These are phyloP conservation scores for Coemansia sp. DNA, from an alignment of 192 early-diverging fungal genomes.

Conservation along the genomic window DNA sequence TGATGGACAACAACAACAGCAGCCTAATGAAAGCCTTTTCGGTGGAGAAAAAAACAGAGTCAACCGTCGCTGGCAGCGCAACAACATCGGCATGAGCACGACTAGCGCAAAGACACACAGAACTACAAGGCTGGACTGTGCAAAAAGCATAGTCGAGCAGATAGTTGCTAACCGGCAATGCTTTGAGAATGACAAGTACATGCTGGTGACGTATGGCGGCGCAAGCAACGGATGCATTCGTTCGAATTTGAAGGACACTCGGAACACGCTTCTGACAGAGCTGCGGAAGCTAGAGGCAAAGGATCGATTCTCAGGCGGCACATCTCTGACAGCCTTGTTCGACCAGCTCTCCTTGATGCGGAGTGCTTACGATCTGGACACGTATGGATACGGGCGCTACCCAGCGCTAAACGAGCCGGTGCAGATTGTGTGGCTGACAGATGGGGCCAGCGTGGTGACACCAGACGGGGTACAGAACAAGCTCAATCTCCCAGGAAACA, in stretches of 20 bases:
- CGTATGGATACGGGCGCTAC: conserved; percentile 70
- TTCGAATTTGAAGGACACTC: conserved; percentile 56
- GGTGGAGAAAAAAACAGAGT: conserved; percentile 24
- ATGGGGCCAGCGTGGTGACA: conserved; percentile 63
- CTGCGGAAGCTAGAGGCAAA: conserved; percentile 63
- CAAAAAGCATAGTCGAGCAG: conserved; percentile 76
- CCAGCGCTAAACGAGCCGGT: conserved; percentile 63
- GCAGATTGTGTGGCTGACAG: conserved; percentile 79
- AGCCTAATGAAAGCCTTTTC: conserved; percentile 39
- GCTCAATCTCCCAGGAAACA: conserved; percentile 65
- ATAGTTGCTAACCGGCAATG: conserved; percentile 58
- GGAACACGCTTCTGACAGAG: conserved; percentile 57
- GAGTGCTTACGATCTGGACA: conserved; percentile 62
- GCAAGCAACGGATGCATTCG: conserved; percentile 27
- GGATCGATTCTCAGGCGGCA: conserved; percentile 69
- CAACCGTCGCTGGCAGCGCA: conserved; percentile 53
- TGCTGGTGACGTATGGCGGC: conserved; percentile 72
- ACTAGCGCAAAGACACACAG: conserved; percentile 6
- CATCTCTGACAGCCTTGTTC: conserved; percentile 65
- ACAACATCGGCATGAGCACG: conserved; percentile 6
- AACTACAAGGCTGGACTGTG: conserved; percentile 62
- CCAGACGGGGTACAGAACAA: conserved; percentile 52
- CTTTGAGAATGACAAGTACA: conserved; percentile 69
- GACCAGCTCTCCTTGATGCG: conserved; percentile 70
- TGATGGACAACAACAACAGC: conserved; percentile 21